Evolutionary conservation across 164 flowering plant species (phyloP).

Genomic region (Tetracentron sinense): DNA sequence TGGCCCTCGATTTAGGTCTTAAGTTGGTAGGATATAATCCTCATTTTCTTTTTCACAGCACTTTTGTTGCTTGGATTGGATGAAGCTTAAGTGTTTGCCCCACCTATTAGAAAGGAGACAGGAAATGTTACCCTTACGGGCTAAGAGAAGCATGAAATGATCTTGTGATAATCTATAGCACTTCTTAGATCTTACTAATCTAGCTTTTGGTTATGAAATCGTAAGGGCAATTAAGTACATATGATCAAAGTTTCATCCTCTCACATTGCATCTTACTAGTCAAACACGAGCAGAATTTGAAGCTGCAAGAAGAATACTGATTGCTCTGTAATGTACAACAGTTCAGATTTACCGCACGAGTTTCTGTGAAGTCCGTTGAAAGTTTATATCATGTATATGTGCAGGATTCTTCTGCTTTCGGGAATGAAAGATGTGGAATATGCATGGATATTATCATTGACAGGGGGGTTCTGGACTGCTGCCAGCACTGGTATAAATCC

Average conservation of each 20-base stretch:
- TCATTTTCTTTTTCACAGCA: no score
- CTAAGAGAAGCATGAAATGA: no score
- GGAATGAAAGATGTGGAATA: slow-evolving; percentile 68
- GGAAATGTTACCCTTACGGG: not conserved
- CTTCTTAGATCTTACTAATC: not conserved
- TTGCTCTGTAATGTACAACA: not conserved
- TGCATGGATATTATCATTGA: slow-evolving; percentile 91
- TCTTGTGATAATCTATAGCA: not conserved
- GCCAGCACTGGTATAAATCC: slow-evolving; percentile 75
- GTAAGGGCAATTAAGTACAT: not conserved
- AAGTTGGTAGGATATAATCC: no score
- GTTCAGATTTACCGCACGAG: not conserved
- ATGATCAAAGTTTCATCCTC: not conserved
- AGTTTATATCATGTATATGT: slow-evolving; percentile 1
- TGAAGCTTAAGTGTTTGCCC: not conserved
- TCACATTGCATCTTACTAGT: no score
- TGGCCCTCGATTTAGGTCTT: no score
- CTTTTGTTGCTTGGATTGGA: no score
- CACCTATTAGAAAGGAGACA: not conserved
- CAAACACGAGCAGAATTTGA: not conserved
- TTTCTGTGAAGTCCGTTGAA: not conserved
- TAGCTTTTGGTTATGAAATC: not conserved
- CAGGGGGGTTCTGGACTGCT: slow-evolving; percentile 89
- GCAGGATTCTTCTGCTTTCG: slow-evolving; percentile 35
- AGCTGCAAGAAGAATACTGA: not conserved